A percentile compares a stretch with the other conserved stretches of the same genome.
These are phyloP conservation scores for Xylariaceae sp. DNA, from an alignment of 2,329 filamentous ascomycete species.

Conservation along the genomic window DNA sequence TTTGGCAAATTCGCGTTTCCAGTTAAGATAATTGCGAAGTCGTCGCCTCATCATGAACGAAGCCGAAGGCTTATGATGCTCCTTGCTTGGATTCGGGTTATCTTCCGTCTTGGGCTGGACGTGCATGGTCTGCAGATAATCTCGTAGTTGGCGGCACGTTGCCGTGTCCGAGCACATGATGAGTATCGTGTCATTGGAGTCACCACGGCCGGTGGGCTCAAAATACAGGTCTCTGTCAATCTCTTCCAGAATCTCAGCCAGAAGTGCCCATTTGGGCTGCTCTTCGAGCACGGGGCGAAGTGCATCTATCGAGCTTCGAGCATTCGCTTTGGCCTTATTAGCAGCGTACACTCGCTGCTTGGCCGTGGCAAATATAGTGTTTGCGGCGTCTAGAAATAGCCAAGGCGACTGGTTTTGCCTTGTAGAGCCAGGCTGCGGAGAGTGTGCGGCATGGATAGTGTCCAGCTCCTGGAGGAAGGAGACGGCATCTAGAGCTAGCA, in stretches of 20 bases:
- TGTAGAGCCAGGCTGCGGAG: constrained; percentile 80
- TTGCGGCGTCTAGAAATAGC: constrained; percentile 91
- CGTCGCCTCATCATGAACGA: constrained; percentile 86
- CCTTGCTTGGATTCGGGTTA: constrained; percentile 34
- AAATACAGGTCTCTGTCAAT: constrained; percentile 88
- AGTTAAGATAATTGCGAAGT: constrained; percentile 78
- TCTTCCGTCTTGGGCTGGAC: constrained; percentile 52
- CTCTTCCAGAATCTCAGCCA: constrained; percentile 88
- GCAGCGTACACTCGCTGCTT: constrained; percentile 76
- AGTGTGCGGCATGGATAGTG: constrained; percentile 85
- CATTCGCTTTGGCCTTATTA: constrained; percentile 52
- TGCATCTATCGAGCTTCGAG: constrained; percentile 48
- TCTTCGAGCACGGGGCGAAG: constrained; percentile 83
- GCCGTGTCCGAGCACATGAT: constrained; percentile 92
- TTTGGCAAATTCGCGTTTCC: constrained; percentile 85
- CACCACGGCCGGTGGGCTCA: constrained; percentile 68
- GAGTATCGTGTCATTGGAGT: constrained; percentile 84
- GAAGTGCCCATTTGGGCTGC: constrained; percentile 84
- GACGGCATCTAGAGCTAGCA: constrained; percentile 84
- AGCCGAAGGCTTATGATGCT: constrained; percentile 62
- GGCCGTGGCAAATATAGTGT: constrained; percentile 88
- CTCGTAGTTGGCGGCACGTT: constrained; percentile 81
- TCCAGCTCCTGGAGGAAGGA: constrained; percentile 91
- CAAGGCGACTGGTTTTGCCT: constrained; percentile 88
- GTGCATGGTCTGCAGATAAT: constrained; percentile 89